Base-by-base conservation (phyloP, 768 basidiomycete genomes). In the Leucocoprinus birnbaumii region DNA sequence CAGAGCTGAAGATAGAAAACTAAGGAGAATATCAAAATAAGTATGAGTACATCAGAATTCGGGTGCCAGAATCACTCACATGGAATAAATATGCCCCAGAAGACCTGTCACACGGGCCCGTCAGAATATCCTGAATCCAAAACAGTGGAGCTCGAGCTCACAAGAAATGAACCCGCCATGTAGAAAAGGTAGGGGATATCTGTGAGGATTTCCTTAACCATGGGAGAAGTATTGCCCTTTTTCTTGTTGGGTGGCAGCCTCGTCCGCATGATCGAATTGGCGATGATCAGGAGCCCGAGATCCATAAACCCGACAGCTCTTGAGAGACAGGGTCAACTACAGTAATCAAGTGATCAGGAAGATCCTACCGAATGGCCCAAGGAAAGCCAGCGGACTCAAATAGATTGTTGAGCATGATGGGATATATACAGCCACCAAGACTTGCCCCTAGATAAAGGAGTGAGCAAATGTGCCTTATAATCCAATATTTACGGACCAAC, bases 1-100 rank as follows among this genome's bases (percentile, higher is more conserved):
- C 74, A 80, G 3, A 80, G 66, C 55, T 82, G 80, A 8, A 82
- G 69, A 59, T 81, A 82, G 62, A 81, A 80, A 60, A 76, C 79
- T 80, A 57, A 25, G 24, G 25, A 46, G 24, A n/a, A n/a, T 41
- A 41, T 14, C 40, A 21, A 44, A 44, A 35, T 18, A n/a, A 35
- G 31, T 18, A 3, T 9, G 31, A 4, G 31, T 18, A 34, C 25
- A 25, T n/a, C 34, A 14, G 27, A 27, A 31, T 34, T 31, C 37
- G 35, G 44, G 8, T 26, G 40, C 19, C 16, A 22, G 25, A 35
- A 19, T 45, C 6, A 65, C 75, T 24, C 65, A 80, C 79, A 80
- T 31, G 80, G 80, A 18, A 80, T 67, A 55, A 79, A 80, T 10
- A 75, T 65, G 21, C 79, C 80, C 76, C 75, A 79, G 53, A 78